phyloP scores from a whole-genome alignment of 257 asterid genomes.

The Lantana camara region DNA sequence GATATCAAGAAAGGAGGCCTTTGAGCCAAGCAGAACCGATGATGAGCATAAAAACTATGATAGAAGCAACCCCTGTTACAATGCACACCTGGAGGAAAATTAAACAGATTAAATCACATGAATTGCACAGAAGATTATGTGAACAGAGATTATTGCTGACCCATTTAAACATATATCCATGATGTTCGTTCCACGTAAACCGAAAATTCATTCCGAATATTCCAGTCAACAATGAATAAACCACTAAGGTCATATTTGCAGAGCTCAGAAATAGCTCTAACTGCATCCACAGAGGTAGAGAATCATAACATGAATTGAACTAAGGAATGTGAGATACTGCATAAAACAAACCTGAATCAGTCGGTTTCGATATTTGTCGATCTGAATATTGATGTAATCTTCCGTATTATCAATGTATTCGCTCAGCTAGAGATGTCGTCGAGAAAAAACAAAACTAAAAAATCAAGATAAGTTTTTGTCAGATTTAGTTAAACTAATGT shows the following conservation, averaged over 20 bases:
- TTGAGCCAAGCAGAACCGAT: slow-evolving; percentile 65
- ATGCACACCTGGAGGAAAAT: slow-evolving; percentile 55
- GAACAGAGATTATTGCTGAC: slow-evolving; percentile 35
- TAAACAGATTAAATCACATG: background rate
- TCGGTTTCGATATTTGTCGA: slow-evolving; percentile 86
- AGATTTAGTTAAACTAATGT: too few relatives aligned
- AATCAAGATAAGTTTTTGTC: too few relatives aligned
- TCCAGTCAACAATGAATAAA: slow-evolving; percentile 62
- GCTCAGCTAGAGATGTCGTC: slow-evolving; percentile 43
- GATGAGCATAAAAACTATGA: slow-evolving; percentile 45
- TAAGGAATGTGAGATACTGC: too few relatives aligned
- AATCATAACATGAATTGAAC: too few relatives aligned
- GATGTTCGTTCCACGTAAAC: slow-evolving; percentile 53
- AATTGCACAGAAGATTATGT: background rate
- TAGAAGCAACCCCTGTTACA: slow-evolving; percentile 32
- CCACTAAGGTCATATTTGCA: slow-evolving; percentile 56
- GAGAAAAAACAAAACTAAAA: background rate
- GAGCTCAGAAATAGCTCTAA: slow-evolving; percentile 78
- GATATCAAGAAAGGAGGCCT: too few relatives aligned
- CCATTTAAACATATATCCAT: slow-evolving; percentile 80
- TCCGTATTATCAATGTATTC: slow-evolving; percentile 87
- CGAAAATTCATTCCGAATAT: slow-evolving; percentile 88
- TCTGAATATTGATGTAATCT: slow-evolving; percentile 90
- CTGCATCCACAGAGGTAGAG: slow-evolving; percentile 38
- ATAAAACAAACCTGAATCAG: slow-evolving; percentile 82